Evolutionary conservation across 2,329 filamentous ascomycete species (phyloP).

Genomic region (Teratosphaeria viscida): DNA sequence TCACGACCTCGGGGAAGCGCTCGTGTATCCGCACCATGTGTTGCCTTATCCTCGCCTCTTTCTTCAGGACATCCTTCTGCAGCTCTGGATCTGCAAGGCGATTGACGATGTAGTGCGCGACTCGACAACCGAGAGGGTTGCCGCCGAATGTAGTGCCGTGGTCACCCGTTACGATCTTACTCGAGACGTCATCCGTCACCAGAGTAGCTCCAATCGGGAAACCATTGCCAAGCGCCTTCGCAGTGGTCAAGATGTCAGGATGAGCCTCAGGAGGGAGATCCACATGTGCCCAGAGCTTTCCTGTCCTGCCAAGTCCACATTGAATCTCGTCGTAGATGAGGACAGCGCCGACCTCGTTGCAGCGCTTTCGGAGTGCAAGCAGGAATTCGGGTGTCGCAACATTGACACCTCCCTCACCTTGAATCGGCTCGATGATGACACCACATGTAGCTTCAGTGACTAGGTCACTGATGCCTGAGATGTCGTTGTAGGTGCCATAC

Average conservation of each 20-base stretch:
- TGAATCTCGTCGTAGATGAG: conserved; percentile 97
- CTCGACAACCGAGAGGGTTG: conserved; percentile 73
- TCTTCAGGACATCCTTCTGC: conserved; percentile 58
- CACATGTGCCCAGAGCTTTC: conserved; percentile 76
- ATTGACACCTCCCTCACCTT: conserved; percentile 90
- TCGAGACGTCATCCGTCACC: conserved; percentile 54
- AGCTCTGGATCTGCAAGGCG: conserved; percentile 62
- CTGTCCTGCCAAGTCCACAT: conserved; percentile 81
- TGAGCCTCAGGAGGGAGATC: conserved; percentile 68
- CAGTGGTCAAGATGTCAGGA: conserved; percentile 85
- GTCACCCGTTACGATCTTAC: conserved; percentile 64
- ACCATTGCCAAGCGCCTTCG: conserved; percentile 93
- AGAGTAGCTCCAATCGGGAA: conserved; percentile 86
- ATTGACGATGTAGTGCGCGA: conserved; percentile 77
- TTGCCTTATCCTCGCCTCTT: conserved; percentile 50
- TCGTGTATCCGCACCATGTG: conserved; percentile 48
- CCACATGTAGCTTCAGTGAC: conserved; percentile 82
- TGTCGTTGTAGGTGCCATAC: conserved; percentile 78
- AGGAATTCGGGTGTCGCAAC: conserved; percentile 77
- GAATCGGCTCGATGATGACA: conserved; percentile 93
- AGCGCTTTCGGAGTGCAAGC: conserved; percentile 68
- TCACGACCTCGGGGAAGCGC: conserved; percentile 60
- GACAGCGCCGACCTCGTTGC: conserved; percentile 76
- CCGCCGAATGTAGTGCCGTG: conserved; percentile 93
- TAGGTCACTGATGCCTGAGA: conserved; percentile 57